A percentile compares a stretch with the other conserved stretches of the same genome.
Evolutionary conservation across 116 monocot genomes (phyloP).

Genomic region (Papilionanthe hybrid): DNA sequence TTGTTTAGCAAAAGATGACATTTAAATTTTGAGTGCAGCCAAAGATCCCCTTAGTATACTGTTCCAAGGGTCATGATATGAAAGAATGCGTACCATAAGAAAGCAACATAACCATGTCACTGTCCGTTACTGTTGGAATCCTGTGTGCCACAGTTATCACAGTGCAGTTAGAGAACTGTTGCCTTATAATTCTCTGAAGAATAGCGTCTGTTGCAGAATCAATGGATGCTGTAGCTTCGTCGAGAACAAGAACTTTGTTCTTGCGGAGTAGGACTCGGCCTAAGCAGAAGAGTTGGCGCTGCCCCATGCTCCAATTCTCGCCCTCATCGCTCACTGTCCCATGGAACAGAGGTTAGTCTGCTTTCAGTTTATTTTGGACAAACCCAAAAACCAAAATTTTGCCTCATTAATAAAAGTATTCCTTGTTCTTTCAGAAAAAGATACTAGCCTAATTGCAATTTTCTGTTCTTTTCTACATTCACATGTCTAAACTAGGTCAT

Average conservation of each 20-base stretch:
- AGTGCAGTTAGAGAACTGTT: constrained; percentile 52
- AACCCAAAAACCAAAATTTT: no score
- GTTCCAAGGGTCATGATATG: no score
- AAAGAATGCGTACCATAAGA: constrained; percentile 38
- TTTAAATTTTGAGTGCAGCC: no score
- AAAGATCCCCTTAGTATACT: no score
- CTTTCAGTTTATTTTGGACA: no score
- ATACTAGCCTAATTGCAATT: no score
- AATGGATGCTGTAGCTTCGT: constrained; percentile 70
- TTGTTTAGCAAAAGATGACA: no score
- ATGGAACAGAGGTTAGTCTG: not conserved
- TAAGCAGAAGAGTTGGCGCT: constrained; percentile 65
- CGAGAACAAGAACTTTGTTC: constrained; percentile 60
- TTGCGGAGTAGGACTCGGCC: constrained; percentile 47
- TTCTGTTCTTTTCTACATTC: no score
- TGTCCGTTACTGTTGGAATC: constrained; percentile 58
- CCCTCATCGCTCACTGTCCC: constrained; percentile 52
- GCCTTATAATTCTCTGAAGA: constrained; percentile 48
- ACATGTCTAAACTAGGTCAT: no score
- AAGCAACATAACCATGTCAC: constrained; percentile 64
- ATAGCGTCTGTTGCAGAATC: constrained; percentile 58
- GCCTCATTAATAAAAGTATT: no score
- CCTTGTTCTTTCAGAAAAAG: no score
- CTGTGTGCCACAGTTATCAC: constrained; percentile 64
- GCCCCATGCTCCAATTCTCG: constrained; percentile 63